Evolutionary conservation across 2,329 filamentous ascomycete genomes (phyloP).

Genomic region (Calonectria pteridis): DNA sequence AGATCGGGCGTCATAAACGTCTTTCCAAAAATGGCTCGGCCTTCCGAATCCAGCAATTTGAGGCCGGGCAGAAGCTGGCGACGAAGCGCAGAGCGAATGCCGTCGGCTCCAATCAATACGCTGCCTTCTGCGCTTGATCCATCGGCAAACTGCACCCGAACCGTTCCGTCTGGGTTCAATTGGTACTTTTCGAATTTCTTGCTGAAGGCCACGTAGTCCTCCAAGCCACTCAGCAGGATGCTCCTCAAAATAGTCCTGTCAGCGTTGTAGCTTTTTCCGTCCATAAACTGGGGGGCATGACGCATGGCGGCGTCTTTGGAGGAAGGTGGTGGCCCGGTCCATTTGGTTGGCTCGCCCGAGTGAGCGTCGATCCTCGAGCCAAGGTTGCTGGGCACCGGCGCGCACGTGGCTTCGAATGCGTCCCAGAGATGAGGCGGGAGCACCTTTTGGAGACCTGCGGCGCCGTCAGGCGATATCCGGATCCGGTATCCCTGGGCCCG

Average conservation of each 20-base stretch:
- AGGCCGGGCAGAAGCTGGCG: slow-evolving; percentile 31
- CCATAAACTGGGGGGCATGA: slow-evolving; percentile 13
- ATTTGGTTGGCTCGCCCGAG: slow-evolving; percentile 2
- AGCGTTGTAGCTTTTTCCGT: slow-evolving; percentile 32
- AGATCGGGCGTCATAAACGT: slow-evolving; percentile 27
- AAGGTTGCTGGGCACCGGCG: slow-evolving; percentile 22
- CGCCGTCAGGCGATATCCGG: slow-evolving; percentile 36
- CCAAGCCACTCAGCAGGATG: slow-evolving; percentile 31
- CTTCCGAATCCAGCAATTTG: slow-evolving; percentile 24
- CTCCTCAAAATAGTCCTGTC: slow-evolving; percentile 33
- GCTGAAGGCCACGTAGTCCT: slow-evolving; percentile 29
- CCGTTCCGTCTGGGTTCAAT: slow-evolving; percentile 21
- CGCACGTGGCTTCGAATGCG: slow-evolving; percentile 28
- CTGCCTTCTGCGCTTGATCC: slow-evolving; percentile 18
- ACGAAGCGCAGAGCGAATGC: slow-evolving; percentile 27
- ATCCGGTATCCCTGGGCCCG: slow-evolving; percentile 38
- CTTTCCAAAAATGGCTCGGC: slow-evolving; percentile 29
- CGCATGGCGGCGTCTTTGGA: neutral
- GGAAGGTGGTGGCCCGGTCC: neutral
- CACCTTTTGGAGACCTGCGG: slow-evolving; percentile 28
- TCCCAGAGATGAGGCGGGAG: slow-evolving; percentile 27
- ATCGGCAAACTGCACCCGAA: slow-evolving; percentile 30
- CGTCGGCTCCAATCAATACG: slow-evolving; percentile 35
- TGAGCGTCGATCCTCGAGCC: slow-evolving; percentile 14
- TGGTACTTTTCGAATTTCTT: slow-evolving; percentile 28